Evolutionary conservation across 352 stramenopile species (phyloP), one percentile per base, ranked within the genome.

Genomic region (Globisporangium abappressorium): DNA sequence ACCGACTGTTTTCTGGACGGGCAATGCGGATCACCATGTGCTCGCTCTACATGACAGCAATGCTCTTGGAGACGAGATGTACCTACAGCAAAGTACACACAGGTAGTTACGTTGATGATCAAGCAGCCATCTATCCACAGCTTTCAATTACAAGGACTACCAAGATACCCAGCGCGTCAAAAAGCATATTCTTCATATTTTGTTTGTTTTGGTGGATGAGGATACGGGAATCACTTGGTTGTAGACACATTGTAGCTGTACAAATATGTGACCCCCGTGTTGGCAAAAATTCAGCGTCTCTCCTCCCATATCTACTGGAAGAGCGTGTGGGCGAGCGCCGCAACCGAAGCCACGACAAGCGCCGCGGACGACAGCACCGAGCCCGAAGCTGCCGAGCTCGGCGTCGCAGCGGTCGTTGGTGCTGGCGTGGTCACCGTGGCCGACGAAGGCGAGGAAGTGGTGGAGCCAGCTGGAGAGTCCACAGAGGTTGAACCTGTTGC

Each of bases 281-380:
- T 12, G 5, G 53, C 14, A 36, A 59, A 59, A 28, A 59, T 18
- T 20, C 53, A 30, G 22, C 12, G 6, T 59, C 28, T 14, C n/a
- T 26, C 28, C 11, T 30, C 30, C 3, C 30, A n/a, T 59, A n/a
- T 59, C 14, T 59, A 59, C 28, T 59, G 54, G 28, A 59, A 41
- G 54, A 59, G 54, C 54, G 28, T n/a, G 28, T 59, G 28, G 28
- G 28, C 15, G 54, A 59, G 28, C 54, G 54, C 54, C 54, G 28
- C 54, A 15, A 59, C 6, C 54, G 54, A 59, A 18, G 54, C 41
- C 26, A 59, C 54, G 28, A 59, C 15, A n/a, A 59, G 26, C 15
- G 28, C 54, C 26, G 54, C 54, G 3, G 54, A 26, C 14, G 54
- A 36, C 18, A 59, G 18, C 43, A 51, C 43, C 15, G 43, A 41